Base-by-base conservation (phyloP, 2,329 filamentous ascomycete species). In the Stemphylium lycopersici region DNA sequence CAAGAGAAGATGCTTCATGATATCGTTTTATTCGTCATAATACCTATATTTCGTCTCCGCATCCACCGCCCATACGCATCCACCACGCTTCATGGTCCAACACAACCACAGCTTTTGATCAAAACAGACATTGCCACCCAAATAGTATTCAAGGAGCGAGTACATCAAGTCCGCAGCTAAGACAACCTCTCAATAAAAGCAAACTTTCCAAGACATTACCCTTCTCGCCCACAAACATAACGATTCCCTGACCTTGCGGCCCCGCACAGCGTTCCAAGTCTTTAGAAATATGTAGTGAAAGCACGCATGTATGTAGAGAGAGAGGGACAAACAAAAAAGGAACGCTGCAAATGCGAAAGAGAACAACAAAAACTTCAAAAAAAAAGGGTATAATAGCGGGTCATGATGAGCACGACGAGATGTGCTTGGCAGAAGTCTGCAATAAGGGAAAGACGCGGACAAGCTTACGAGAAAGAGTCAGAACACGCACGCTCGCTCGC, bases 321-420 rank as follows among this genome's bases (percentile, higher is more conserved):
- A 34, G 32, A 34, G 34, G 39, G 38, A 48, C 39, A 42, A 31
- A 58, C 46, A 45, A 56, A 56, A 55, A 33, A 53, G 48, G 43
- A 43, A 29, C 26, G 26, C 26, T 50, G 52, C 39, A 32, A 43
- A 44, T 41, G 32, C 22, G 33, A 50, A 34, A 37, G 34, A 33
- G 22, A 41, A 50, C 43, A 43, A 44, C 41, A 24, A 43, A 43
- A 46, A 49, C 37, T 46, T 33, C 51, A 65, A 53, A 51, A 44
- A 51, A 44, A 54, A 66, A 70, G 67, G 67, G 67, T 70, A 71
- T 71, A 68, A 65, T 66, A 57, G 47, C 54, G 49, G 51, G 59
- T 63, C 66, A 61, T 67, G 56, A 66, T 56, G 43, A 59, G 49
- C 43, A 41, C 36, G 48, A 45, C 41, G 41, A 56, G 22, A 42